Evolutionary conservation across 371 early-diverging fungal species (phyloP), one percentile per base, ranked within the genome.

Genomic region (Apophysomyces trapeziformis): DNA sequence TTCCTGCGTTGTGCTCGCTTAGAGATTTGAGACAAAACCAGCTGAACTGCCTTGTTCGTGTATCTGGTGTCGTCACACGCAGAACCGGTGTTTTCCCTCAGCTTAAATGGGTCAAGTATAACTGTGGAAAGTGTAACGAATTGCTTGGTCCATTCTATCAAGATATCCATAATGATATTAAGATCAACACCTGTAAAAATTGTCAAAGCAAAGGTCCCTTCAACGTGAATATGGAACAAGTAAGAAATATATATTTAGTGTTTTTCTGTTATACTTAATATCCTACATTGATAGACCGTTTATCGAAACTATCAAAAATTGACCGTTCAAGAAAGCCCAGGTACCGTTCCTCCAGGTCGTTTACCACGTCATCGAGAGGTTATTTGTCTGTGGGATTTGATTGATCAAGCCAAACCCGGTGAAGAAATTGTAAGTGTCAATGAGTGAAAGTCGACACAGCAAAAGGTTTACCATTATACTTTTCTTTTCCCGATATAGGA

Each of bases 221-320:
- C 73, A 78, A 77, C 54, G 81, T 99, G 47, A 96, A 96, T 73
- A 86, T 92, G 47, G 93, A 96, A 68, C 95, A 92, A 79, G 87
- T 88, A 64, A 26, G 13, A 14, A 21, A 39, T 35, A 16, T 54
- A 7, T 3, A 26, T 1, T 45, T 39, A 18, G n/a, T 57, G 35
- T 6, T 36, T 18, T 12, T 18, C 56, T n/a, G 5, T 57, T 61
- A 16, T 11, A 26, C 32, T 6, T 61, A 11, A 36, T 14, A 36
- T 61, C 18, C 37, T 44, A 11, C 7, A 6, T 58, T 50, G 32
- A 9, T 58, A 96, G 86, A 99, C 99, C 0, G 88, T 98, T 4
- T 99, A 99, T 77, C 90, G 99, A 70, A 97, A 99, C 84, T 98
- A 95, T 73, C 99, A 99, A 85, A 95, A 96, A 58, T 76, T 99